Base-by-base conservation (phyloP, 768 basidiomycete genomes). In the Tylopilus sp. region DNA sequence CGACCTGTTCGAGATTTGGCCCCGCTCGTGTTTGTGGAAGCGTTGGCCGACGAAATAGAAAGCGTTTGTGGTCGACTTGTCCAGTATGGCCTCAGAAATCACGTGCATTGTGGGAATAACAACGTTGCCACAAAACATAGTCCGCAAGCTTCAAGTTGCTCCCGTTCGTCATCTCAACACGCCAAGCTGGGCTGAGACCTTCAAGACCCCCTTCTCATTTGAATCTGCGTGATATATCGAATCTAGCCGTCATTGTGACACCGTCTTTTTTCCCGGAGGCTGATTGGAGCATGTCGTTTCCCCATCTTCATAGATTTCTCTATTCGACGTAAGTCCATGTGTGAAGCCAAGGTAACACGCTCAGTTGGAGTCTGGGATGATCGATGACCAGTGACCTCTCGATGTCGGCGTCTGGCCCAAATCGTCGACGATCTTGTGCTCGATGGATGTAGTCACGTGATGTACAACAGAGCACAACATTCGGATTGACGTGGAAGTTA, bases 391-490 rank as follows among this genome's bases (percentile, higher is more conserved):
- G n/a, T n/a, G n/a, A n/a, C n/a, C n/a, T n/a, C n/a, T n/a, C n/a
- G n/a, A n/a, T n/a, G n/a, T n/a, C n/a, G n/a, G n/a, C n/a, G n/a
- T n/a, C n/a, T n/a, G n/a, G n/a, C n/a, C n/a, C n/a, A n/a, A n/a
- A n/a, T n/a, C n/a, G n/a, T n/a, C n/a, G n/a, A n/a, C n/a, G n/a
- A n/a, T n/a, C n/a, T n/a, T n/a, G n/a, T n/a, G n/a, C n/a, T n/a
- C n/a, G n/a, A n/a, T n/a, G n/a, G n/a, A n/a, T n/a, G n/a, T 28
- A 25, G 56, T 61, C 59, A 60, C 59, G 59, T 61, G 57, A 18
- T 28, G 30, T 44, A 51, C 62, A 65, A 60, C 64, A 64, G 7
- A 40, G 7, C 51, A 55, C 48, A 60, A 65, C 53, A 61, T 23
- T 18, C 33, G 5, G 20, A 28, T 51, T 28, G 64, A 66, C 63